Percentiles rank a stretch among this genome's conserved stretches.
Evolutionary conservation across 2,329 filamentous ascomycete species (phyloP).

Genomic region (Penicillium hordei): DNA sequence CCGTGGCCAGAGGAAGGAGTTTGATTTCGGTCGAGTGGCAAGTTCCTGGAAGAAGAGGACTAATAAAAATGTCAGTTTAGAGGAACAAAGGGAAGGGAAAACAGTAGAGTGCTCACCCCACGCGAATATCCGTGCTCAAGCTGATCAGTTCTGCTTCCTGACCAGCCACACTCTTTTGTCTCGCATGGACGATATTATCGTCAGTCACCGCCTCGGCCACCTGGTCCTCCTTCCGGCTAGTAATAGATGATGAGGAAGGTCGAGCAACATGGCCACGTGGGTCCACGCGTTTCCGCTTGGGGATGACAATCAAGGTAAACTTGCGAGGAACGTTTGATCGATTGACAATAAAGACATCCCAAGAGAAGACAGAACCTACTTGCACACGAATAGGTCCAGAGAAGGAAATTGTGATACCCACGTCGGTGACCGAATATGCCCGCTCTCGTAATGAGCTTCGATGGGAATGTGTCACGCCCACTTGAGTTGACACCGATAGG

Average conservation of each 20-base stretch:
- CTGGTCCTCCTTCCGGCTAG: slow-evolving; percentile 34
- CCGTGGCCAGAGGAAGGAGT: slow-evolving; percentile 53
- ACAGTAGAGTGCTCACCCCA: slow-evolving; percentile 50
- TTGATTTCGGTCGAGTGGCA: slow-evolving; percentile 59
- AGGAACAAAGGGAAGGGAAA: not conserved
- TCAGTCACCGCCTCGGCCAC: slow-evolving; percentile 57
- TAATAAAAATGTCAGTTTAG: slow-evolving; percentile 27
- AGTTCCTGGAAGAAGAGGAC: slow-evolving; percentile 54
- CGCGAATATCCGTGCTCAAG: slow-evolving; percentile 57
- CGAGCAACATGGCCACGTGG: slow-evolving; percentile 44
- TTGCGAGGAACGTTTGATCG: slow-evolving; percentile 54
- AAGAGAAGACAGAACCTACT: slow-evolving; percentile 55
- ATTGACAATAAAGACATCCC: slow-evolving; percentile 61
- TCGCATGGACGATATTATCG: slow-evolving; percentile 56
- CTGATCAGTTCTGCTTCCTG: slow-evolving; percentile 56
- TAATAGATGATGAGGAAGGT: slow-evolving; percentile 48
- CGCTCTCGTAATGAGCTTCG: slow-evolving; percentile 39
- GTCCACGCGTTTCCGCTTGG: slow-evolving; percentile 48
- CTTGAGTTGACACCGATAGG: slow-evolving; percentile 37
- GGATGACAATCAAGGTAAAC: slow-evolving; percentile 55
- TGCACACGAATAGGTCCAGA: slow-evolving; percentile 51
- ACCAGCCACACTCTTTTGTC: slow-evolving; percentile 51
- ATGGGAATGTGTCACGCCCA: slow-evolving; percentile 24
- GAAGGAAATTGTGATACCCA: slow-evolving; percentile 57
- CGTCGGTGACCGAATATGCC: slow-evolving; percentile 40